Conservation (phyloP, 2,329 filamentous ascomycete species). For the Rachicladosporium sp. region DNA sequence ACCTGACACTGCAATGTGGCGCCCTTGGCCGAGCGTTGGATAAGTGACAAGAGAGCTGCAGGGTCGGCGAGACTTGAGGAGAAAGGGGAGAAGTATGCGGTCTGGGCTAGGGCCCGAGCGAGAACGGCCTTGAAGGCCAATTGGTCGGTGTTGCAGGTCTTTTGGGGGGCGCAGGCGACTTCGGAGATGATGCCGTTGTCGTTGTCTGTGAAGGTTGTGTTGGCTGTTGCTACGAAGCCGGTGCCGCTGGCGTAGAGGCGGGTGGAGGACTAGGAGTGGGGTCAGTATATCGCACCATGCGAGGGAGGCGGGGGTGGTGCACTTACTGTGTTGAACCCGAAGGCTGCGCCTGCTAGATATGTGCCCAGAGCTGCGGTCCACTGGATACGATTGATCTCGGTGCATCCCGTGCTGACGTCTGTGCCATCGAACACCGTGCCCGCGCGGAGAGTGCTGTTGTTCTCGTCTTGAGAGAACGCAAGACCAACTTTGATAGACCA, state of each 20-base stretch:
- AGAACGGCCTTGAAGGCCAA: constrained; percentile 60
- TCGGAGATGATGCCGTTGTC: constrained; percentile 47
- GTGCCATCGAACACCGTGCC: constrained; percentile 48
- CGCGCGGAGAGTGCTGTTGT: background rate
- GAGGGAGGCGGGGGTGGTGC: background rate
- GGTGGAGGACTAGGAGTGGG: background rate
- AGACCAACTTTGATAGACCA: constrained; percentile 49
- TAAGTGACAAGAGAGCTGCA: constrained; percentile 7
- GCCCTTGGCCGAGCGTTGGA: constrained; percentile 35
- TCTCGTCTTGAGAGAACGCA: constrained; percentile 37
- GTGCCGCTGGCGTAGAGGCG: constrained; percentile 13
- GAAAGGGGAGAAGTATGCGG: constrained; percentile 27
- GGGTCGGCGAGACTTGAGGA: constrained; percentile 1
- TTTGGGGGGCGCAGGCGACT: constrained; percentile 48
- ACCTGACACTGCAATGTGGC: constrained; percentile 43
- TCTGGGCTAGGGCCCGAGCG: constrained; percentile 28
- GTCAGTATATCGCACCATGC: background rate
- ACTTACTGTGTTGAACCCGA: constrained; percentile 43
- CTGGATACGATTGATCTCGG: constrained; percentile 34
- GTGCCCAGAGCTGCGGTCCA: constrained; percentile 58
- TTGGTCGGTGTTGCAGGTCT: constrained; percentile 59
- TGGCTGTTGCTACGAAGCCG: constrained; percentile 4
- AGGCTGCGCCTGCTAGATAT: constrained; percentile 52
- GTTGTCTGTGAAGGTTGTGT: constrained; percentile 35
- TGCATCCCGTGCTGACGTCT: constrained; percentile 43